Evolutionary conservation across 2,329 filamentous ascomycete species (phyloP), one percentile per base, ranked within the genome.

Genomic region (Claviceps monticola): DNA sequence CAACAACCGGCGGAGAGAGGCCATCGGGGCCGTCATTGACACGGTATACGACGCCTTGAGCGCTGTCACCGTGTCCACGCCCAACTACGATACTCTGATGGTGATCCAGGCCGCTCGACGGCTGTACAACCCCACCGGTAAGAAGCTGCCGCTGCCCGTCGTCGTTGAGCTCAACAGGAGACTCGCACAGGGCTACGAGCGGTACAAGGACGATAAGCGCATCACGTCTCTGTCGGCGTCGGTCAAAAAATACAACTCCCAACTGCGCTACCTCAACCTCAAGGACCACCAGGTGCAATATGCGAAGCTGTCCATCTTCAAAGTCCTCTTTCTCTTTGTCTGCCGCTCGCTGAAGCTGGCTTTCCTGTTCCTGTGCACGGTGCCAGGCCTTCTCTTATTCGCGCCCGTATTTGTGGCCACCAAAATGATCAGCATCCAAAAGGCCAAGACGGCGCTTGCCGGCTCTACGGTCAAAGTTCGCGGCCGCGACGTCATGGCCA

Each of bases 71-170:
- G 89, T 96, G 41, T 91, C 88, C 14, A 83, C 87, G 39, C 90
- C 91, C 3, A 88, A 97, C 67, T 96, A 95, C 68, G 91, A 97
- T 61, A 97, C 91, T 3, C 75, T 97, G 21, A 95, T 95, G 90
- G 78, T 94, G 59, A 95, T 97, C 54, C 93, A 97, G 76, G 90
- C 91, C 39, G 91, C 90, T 6, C 81, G 93, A 56, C 82, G 93
- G 48, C 75, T 98, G 29, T 98, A 98, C 71, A 96, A 95, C 62
- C 87, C 89, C 11, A 93, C 88, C 48, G 88, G 89, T 60, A 95
- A 91, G 71, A 95, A 95, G 67, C 76, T 97, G 39, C 91, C 91
- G 6, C 76, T 97, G 21, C 88, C 91, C 1, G 86, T 91, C 63
- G 87, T 97, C 9, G 87, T 97, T 36, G 93, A 98, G 70, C 79